Base-by-base conservation (phyloP, 2,329 filamentous ascomycete species). In the Microsporum audouinii region DNA sequence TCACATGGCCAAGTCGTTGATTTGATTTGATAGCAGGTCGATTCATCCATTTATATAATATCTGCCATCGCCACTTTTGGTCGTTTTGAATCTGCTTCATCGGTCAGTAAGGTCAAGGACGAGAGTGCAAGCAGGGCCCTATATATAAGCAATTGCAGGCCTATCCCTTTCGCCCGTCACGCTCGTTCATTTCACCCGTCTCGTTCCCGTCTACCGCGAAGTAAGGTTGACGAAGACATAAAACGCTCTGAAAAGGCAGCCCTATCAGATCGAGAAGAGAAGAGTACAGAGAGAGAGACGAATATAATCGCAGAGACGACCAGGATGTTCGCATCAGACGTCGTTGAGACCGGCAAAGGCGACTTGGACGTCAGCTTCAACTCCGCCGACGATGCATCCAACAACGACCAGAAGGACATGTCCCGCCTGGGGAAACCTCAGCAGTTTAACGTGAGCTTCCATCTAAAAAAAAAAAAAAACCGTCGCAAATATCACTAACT, bases 391-490 rank as follows among this genome's bases (percentile, higher is more conserved):
- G 64, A 66, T 57, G 62, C 61, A 0, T 61, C 60, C 10, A 43
- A 60, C 53, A 57, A 62, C 4, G 65, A 66, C 57, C 61, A 64
- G n/a, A 58, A 58, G n/a, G 64, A 81, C 61, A 78, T 81, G 75
- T 71, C 71, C 36, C 75, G 78, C 17, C 72, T 81, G 74, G 79
- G 79, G 43, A 81, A 80, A 69, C 71, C 72, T 23, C 78, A 80
- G 61, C 76, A 80, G 55, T 71, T 81, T 63, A 74, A 76, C 63
- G 77, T 69, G 39, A 60, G 61, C n/a, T 63, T 10, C 7, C 1
- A 39, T 2, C 2, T 41, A n/a, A 17, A 39, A 23, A 23, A n/a
- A n/a, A n/a, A n/a, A n/a, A n/a, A n/a, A n/a, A n/a, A 23, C 17
- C 17, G 1, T 23, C 17, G 17, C 17, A 23, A 23, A 23, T 23